A percentile compares a stretch with the other conserved stretches of the same genome.
Conservation (phyloP, 208 protist genomes). For the Trypanosoma mega region DNA sequence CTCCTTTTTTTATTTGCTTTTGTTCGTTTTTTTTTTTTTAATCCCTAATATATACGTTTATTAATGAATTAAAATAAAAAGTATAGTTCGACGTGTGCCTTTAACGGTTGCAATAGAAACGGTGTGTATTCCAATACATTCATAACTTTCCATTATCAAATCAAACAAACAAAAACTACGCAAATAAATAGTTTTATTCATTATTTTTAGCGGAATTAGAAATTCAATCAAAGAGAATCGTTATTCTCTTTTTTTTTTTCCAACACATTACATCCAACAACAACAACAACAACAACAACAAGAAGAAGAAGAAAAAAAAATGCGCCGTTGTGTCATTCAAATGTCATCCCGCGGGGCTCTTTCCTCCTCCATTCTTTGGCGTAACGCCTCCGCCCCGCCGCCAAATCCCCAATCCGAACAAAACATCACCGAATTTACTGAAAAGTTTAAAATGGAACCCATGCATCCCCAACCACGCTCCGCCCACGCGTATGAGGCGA, state of each 20-base stretch:
- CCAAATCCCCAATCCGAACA: neutral
- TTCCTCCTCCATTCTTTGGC: slow-evolving; percentile 26
- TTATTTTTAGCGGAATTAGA: too few relatives aligned
- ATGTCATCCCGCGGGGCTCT: slow-evolving; percentile 32
- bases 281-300: neutral
- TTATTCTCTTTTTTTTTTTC: slow-evolving; percentile 17
- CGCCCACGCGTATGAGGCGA: slow-evolving; percentile 66
- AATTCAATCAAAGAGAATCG: too few relatives aligned
- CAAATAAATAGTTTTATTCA: too few relatives aligned
- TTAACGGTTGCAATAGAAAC: too few relatives aligned
- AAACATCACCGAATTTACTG: slow-evolving; percentile 33
- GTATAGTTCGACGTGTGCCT: too few relatives aligned
- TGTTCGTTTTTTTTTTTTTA: too few relatives aligned
- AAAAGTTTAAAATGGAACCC: slow-evolving; percentile 56
- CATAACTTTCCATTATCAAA: too few relatives aligned
- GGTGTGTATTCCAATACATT: too few relatives aligned
- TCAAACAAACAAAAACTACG: too few relatives aligned
- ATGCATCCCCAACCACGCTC: slow-evolving; percentile 70
- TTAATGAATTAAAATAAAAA: too few relatives aligned
- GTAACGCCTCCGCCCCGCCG: slow-evolving; percentile 28
- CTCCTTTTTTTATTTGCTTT: too few relatives aligned
- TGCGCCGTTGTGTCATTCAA: slow-evolving; percentile 50
- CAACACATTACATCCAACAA: neutral
- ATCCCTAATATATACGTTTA: too few relatives aligned
- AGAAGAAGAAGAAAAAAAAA: slow-evolving; percentile 12